A percentile compares a stretch with the other conserved stretches of the same genome.
Evolutionary conservation across 1,139 yeast species (phyloP).

Genomic region (Pichia sp.): DNA sequence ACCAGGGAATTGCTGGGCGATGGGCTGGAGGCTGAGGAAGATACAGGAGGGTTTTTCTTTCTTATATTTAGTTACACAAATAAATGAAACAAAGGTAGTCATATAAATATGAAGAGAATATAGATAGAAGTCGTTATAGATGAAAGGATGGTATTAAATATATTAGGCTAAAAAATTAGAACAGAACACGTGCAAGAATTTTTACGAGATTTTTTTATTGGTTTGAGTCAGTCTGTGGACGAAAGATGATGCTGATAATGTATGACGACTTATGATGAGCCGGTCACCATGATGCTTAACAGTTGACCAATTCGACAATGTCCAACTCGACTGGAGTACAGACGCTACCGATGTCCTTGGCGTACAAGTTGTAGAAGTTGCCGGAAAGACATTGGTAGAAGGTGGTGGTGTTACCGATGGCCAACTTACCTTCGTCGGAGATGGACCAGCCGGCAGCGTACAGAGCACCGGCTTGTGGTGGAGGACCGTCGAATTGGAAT

Average conservation of each 20-base stretch:
- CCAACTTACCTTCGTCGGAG: conserved; percentile 60
- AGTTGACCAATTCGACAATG: conserved; percentile 58
- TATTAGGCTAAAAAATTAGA: not conserved
- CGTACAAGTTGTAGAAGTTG: conserved; percentile 77
- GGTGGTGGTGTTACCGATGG: conserved; percentile 57
- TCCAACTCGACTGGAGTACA: conserved; percentile 62
- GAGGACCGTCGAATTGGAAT: conserved; percentile 88
- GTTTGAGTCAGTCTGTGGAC: not conserved
- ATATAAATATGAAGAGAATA: not conserved
- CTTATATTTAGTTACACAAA: not conserved
- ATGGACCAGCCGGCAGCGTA: conserved; percentile 84
- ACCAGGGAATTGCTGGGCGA: not conserved
- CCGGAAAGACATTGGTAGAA: conserved; percentile 83
- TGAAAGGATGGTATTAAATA: not conserved
- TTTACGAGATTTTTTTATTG: not conserved
- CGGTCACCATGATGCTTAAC: conserved; percentile 37
- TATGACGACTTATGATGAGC: not conserved
- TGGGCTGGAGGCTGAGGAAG: too few relatives aligned
- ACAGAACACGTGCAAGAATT: conserved; percentile 10
- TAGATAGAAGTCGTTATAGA: not conserved
- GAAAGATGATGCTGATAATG: not conserved
- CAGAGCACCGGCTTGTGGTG: conserved; percentile 86
- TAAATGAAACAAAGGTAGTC: not conserved
- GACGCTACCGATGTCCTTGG: conserved; percentile 60
- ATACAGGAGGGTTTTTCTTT: not conserved